Conservation (phyloP, 2,329 filamentous ascomycete species). For the Ophiostoma triangulosporum region DNA sequence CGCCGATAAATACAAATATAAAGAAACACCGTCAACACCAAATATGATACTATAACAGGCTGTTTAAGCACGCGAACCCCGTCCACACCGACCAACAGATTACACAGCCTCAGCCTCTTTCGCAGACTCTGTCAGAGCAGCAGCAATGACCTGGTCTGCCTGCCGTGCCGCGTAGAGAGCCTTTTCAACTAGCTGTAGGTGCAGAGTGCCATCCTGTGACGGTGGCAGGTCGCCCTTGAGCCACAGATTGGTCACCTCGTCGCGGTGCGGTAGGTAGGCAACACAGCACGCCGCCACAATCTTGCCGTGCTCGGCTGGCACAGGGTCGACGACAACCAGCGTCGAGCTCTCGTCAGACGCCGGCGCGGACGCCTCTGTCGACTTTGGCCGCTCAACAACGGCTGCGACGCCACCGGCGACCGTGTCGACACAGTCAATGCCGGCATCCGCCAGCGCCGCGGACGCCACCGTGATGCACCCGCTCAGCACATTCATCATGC, state of each 20-base stretch:
- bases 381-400: slow-evolving; percentile 35
- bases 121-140: slow-evolving; percentile 25
- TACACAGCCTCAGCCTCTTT: slow-evolving; percentile 5
- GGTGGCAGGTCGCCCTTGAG: slow-evolving; percentile 56
- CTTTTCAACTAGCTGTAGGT: slow-evolving; percentile 28
- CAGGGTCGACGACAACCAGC: slow-evolving; percentile 62
- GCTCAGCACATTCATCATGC: slow-evolving; percentile 79
- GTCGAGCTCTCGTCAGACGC: slow-evolving; percentile 20
- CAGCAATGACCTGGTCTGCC: slow-evolving; percentile 29
- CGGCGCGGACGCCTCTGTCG: slow-evolving; percentile 16
- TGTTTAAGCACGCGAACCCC: too few species aligned
- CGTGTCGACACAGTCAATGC: slow-evolving; percentile 88
- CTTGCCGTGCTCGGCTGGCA: slow-evolving; percentile 63
- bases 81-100: not conserved
- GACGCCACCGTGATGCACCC: slow-evolving; percentile 90
- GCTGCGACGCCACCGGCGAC: slow-evolving; percentile 78
- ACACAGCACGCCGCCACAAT: slow-evolving; percentile 79
- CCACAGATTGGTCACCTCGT: slow-evolving; percentile 93
- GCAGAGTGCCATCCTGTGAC: slow-evolving; percentile 25
- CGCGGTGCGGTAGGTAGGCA: slow-evolving; percentile 71
- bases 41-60: too few species aligned
- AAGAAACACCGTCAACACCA: too few species aligned
- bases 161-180: slow-evolving; percentile 28
- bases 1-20: too few species aligned
- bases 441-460: slow-evolving; percentile 83